A percentile compares a stretch with the other conserved stretches of the same genome.
Conservation (phyloP, 805 yeast genomes). For the Sugiyamaella qingdaonensis region DNA sequence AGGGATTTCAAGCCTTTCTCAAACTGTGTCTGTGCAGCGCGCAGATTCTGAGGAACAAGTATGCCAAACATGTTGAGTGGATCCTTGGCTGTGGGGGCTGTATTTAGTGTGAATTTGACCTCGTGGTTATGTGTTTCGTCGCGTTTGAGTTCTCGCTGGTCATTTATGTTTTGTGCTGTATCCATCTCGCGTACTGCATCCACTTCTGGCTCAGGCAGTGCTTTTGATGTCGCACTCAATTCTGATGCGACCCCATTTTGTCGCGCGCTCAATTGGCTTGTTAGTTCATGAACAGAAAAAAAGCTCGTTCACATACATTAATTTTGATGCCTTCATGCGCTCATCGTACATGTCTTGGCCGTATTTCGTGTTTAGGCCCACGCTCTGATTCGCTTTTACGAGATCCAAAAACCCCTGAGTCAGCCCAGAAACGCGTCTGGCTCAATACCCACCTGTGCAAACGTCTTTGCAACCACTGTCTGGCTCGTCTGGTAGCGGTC, state of each 20-base stretch:
- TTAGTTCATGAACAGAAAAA: neutral
- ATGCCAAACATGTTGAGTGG: constrained; percentile 48
- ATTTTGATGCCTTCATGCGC: constrained; percentile 26
- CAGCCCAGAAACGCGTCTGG: neutral
- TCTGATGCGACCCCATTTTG: too few species aligned
- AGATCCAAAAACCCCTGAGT: constrained; percentile 39
- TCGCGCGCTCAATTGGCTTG: neutral
- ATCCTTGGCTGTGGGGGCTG: constrained; percentile 21
- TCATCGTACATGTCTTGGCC: constrained; percentile 44
- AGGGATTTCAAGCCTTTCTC: constrained; percentile 28
- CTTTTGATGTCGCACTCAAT: too few species aligned
- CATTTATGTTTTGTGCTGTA: neutral
- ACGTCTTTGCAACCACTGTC: constrained; percentile 2
- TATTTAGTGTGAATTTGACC: too few species aligned
- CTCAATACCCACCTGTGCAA: constrained; percentile 1
- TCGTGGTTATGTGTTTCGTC: neutral
- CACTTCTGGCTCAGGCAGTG: too few species aligned
- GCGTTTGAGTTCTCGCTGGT: neutral
- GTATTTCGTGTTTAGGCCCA: constrained; percentile 27
- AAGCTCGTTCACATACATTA: constrained; percentile 7
- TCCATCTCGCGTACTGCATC: neutral
- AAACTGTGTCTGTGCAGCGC: constrained; percentile 39
- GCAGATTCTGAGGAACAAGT: constrained; percentile 42
- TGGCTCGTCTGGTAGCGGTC: constrained; percentile 14
- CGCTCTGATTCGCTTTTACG: constrained; percentile 42